Base-by-base conservation (phyloP, 176 grass and related monocot species). In the Bonia amplexicaulis region DNA sequence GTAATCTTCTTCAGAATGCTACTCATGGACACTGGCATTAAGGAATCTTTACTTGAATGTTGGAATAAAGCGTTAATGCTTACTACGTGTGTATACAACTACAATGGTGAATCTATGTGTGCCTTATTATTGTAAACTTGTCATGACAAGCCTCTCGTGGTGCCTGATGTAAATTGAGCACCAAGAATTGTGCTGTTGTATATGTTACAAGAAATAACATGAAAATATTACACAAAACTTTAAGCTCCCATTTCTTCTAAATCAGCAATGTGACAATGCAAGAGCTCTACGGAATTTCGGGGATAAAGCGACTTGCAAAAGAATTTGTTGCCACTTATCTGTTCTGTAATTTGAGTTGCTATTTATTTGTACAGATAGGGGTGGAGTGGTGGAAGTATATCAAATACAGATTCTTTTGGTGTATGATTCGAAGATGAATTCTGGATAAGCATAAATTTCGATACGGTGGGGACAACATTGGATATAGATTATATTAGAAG, bases 91-190 rank as follows among this genome's bases (percentile, higher is more conserved):
- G 25, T 85, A 80, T 74, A 46, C 42, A 63, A 47, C n/a, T 78
- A 19, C 48, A 44, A 22, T 37, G 26, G 17, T 73, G 25, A 53
- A 29, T 66, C 53, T 81, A n/a, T 82, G 45, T 74, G 59, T 51
- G 35, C 35, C 5, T 31, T 78, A 11, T 31, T 78, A 11, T 62
- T 86, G 46, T 66, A 55, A 45, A 72, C 20, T 22, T 84, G 39
- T 86, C 48, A 52, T 66, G 26, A 49, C 74, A 82, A 59, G 20
- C 78, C 55, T 52, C 46, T 64, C 19, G 55, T 82, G 72, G 65
- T 86, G 59, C 82, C 76, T 86, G 25, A 72, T 86, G 84, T 86
- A 86, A 86, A 86, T 86, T 79, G 66, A 73, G 66, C 66, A 22
- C 73, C 46, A 47, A 66, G 27, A 78, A 60, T 75, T 86, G 72